These are phyloP conservation scores for Alternaria hordeiaustralica DNA, from an alignment of 2,329 filamentous ascomycete species.

Conservation along the genomic window DNA sequence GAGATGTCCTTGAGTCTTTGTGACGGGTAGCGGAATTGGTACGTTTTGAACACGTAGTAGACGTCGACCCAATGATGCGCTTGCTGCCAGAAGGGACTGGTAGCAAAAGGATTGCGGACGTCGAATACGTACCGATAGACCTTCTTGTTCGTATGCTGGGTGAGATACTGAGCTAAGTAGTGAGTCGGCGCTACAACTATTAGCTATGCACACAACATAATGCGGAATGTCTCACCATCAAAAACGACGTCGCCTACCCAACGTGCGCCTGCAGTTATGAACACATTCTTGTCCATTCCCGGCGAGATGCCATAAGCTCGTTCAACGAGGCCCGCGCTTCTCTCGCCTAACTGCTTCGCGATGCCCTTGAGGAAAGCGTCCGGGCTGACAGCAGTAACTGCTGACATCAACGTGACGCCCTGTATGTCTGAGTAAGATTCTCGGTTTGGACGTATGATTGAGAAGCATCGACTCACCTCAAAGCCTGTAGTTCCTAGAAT, in stretches of 20 bases:
- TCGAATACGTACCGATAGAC: conserved; percentile 39
- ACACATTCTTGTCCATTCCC: conserved; percentile 45
- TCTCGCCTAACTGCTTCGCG: conserved; percentile 15
- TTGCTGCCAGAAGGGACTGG: conserved; percentile 19
- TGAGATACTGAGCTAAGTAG: conserved; percentile 13
- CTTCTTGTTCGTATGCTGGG: conserved; percentile 17
- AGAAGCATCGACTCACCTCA: conserved; percentile 44
- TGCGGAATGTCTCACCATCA: conserved; percentile 40
- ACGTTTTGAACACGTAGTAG: conserved; percentile 34
- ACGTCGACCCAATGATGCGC: conserved; percentile 41
- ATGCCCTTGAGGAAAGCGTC: conserved; percentile 32
- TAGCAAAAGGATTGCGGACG: conserved; percentile 35
- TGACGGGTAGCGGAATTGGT: conserved; percentile 24
- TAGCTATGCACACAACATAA: background rate
- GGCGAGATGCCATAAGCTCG: conserved; percentile 48
- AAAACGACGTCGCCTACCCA: conserved; percentile 53
- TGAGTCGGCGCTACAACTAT: conserved; percentile 23
- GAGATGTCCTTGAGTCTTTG: conserved; percentile 27
- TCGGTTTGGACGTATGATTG: background rate
- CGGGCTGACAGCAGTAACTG: conserved; percentile 12
- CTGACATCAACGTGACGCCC: conserved; percentile 1
- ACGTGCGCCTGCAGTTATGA: conserved; percentile 48
- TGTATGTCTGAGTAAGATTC: background rate
- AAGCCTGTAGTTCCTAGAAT: conserved; percentile 55
- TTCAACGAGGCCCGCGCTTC: conserved; percentile 24